Evolutionary conservation across 1,139 yeast species (phyloP), one percentile per base, ranked within the genome.

Genomic region (Zygosaccharomyces sapae): DNA sequence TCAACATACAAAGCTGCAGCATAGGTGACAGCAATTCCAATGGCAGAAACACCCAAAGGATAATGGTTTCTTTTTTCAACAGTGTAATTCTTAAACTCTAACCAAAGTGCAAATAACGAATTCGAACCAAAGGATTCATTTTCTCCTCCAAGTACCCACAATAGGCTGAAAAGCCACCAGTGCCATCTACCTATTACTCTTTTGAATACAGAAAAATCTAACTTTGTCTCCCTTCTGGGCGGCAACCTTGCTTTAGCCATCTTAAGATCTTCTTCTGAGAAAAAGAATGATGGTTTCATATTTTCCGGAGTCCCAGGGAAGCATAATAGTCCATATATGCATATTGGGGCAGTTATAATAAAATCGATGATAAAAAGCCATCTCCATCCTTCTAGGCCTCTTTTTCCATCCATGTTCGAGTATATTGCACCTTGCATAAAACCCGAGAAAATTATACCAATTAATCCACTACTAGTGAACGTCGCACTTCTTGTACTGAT

Each of bases 291-390:
- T n/a, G 46, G 53, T 3, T 61, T 51, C 57, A 61, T 54, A 1
- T 47, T 34, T 30, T 54, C 61, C 4, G 65, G 65, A 22, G 58
- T 51, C 55, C 79, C 83, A 16, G 84, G 84, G 63, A 80, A 77
- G 56, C 73, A 75, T n/a, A 79, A 49, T 41, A 79, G 72, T 1
- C 84, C 83, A 50, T 75, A 76, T 22, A 77, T 50, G 46, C 4
- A 77, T 75, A 39, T 80, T 75, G 2, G 80, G 80, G 4, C 78
- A 51, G 84, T 78, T 25, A 79, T 72, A 30, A 78, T 63, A 45
- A 80, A 81, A 61, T 80, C 86, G 50, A 81, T 73, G 45, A 81
- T 77, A 57, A 81, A 82, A 47, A 81, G 70, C 86, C 87, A 81
- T 65, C 81, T 75, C 87, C 87, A 82, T 3, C 84, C 78, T 13